These are phyloP conservation scores for Taiwanofungus camphoratus DNA, from an alignment of 1,284 basidiomycete genomes.

Conservation along the genomic window DNA sequence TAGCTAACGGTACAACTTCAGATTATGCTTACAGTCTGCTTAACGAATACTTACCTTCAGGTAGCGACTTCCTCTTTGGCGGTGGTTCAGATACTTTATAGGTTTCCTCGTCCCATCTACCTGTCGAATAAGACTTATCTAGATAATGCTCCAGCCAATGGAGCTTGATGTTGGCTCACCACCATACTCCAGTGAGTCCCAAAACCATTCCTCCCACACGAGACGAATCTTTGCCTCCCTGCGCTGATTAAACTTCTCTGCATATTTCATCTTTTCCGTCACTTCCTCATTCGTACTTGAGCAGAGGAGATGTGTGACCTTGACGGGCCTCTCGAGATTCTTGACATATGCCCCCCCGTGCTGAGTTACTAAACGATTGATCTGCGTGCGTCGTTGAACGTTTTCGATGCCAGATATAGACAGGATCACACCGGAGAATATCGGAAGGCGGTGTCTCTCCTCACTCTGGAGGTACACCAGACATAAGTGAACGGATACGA, in stretches of 20 bases:
- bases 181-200: conserved; percentile 68
- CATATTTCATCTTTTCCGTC: conserved; percentile 67
- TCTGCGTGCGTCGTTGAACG: conserved; percentile 44
- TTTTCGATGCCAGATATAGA: conserved; percentile 66
- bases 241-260: conserved; percentile 58
- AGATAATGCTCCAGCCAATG: too few relatives aligned
- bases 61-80: conserved; percentile 40
- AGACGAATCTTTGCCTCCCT: conserved; percentile 63
- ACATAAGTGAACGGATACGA: too few relatives aligned
- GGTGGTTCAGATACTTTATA: conserved; percentile 56
- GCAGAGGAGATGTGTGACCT: conserved; percentile 65
- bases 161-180: conserved; percentile 46
- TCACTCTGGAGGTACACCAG: conserved; percentile 37
- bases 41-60: conserved; percentile 15
- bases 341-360: conserved; percentile 56
- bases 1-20: neutral
- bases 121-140: conserved; percentile 22
- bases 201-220: conserved; percentile 85
- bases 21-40: neutral
- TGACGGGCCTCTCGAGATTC: conserved; percentile 60
- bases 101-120: conserved; percentile 44
- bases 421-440: conserved; percentile 59
- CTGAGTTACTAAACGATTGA: conserved; percentile 46
- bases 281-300: conserved; percentile 35
- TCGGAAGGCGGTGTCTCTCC: conserved; percentile 49